Evolutionary conservation across 1,139 yeast genomes (phyloP), one percentile per base, ranked within the genome.

Genomic region (Debaryomyces nepalensis): DNA sequence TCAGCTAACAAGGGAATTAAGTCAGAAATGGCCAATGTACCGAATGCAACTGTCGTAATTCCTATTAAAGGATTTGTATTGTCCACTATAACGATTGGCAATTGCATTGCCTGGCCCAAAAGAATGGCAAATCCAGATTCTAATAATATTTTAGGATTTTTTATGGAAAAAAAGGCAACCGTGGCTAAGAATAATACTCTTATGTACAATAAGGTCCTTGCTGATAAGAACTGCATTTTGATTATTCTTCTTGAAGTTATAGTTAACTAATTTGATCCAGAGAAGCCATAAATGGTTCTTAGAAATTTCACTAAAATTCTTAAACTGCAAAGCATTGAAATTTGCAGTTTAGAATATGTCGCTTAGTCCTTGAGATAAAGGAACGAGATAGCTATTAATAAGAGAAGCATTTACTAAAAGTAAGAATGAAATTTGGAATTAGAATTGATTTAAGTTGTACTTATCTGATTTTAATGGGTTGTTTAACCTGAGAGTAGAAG

Each of bases 91-190:
- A 75, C 58, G 47, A 69, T 54, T 22, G 80, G 82, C 37, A 77
- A 66, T 50, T 73, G 70, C 79, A 82, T 76, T 20, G 86, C 81
- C 51, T 73, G 77, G 2, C 85, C 82, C 40, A 84, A 63, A 12
- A 84, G 66, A 16, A 81, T 43, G 10, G 79, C 73, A 42, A 82
- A 79, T 15, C 79, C 74, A 42, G 81, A 57, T 27, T 63, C 63
- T 32, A 64, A 49, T 37, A 68, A 49, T 2, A 51, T 67, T 45
- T 75, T 68, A 9, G 79, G 74, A 31, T 80, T 76, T 46, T 79
- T 82, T 21, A 82, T 81, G 58, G 87, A 83, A 42, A 87, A 73
- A 41, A 88, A 74, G 8, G 84, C 61, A 5, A 79, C 58, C 8
- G 70, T 57, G 1, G 75, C 52, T 20, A 82, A 70, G 39, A 77